Percentiles rank a stretch among this genome's conserved stretches.
Evolutionary conservation across 345 rosid genomes (phyloP).

Genomic region (Sisymbrium altissimum): DNA sequence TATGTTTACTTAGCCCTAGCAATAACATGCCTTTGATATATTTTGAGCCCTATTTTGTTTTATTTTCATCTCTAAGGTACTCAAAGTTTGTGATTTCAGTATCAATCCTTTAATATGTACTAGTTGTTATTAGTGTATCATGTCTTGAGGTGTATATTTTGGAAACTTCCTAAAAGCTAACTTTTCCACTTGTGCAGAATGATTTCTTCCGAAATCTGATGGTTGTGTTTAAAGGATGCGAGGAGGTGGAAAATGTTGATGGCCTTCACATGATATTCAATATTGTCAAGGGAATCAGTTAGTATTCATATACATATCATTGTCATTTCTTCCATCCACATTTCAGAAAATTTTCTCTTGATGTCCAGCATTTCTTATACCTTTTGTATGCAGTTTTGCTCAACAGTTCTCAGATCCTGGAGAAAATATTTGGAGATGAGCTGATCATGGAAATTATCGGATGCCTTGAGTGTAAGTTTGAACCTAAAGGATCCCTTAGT

Average conservation of each 20-base stretch:
- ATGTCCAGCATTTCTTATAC: conserved; percentile 3
- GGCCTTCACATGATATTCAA: conserved; percentile 94
- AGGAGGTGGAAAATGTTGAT: conserved; percentile 79
- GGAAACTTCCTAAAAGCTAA: conserved; percentile 8
- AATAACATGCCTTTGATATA: not conserved
- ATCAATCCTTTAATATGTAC: not conserved
- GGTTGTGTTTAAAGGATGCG: conserved; percentile 80
- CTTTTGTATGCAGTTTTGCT: conserved; percentile 65
- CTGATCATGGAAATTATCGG: conserved; percentile 95
- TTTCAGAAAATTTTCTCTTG: not conserved
- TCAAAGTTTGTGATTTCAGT: conserved; percentile 15
- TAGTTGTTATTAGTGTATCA: not conserved
- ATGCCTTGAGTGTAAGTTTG: conserved; percentile 87
- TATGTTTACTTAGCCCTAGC: conserved; percentile 4
- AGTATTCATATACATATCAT: conserved; percentile 34
- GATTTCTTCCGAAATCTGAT: conserved; percentile 80
- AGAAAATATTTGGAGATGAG: conserved; percentile 94
- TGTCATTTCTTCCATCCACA: conserved; percentile 7
- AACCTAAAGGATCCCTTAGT: not conserved
- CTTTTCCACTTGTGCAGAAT: conserved; percentile 56
- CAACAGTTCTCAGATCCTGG: conserved; percentile 87
- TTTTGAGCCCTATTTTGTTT: not conserved
- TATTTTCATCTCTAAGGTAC: not conserved
- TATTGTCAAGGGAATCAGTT: conserved; percentile 89
- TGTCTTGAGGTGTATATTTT: not conserved